Evolutionary conservation across 2,329 filamentous ascomycete genomes (phyloP), one percentile per base, ranked within the genome.

Genomic region (Stemphylium beticola): DNA sequence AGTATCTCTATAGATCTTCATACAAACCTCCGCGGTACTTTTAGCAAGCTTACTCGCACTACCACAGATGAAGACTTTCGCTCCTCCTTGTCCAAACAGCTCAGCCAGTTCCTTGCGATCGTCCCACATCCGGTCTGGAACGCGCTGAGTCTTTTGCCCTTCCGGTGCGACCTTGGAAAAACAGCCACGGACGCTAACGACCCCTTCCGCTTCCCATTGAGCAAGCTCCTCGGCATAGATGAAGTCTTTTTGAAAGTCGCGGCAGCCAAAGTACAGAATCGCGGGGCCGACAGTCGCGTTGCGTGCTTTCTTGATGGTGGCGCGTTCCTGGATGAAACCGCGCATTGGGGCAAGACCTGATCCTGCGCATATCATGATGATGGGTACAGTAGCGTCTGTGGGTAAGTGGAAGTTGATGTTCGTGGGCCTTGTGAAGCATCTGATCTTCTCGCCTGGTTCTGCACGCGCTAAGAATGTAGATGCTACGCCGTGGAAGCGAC

Each of bases 101-200:
- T 70, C 62, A 17, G 72, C 62, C 8, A 81, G 55, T 33, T 80
- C 75, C 12, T 75, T 72, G 0, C 78, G 63, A 26, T 84, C 79
- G 17, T 72, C 71, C 65, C 76, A 78, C 62, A 84, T 71, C 10
- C 77, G 61, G 40, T 84, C 80, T 48, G 82, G 79, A 3, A 82
- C 79, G 57, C 83, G 78, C 51, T 74, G 75, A 39, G 34, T 26
- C 14, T 86, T 36, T 4, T 40, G 83, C 54, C 90, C 87, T 22
- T 87, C 75, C 1, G 87, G 90, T 67, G 90, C 91, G 0, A 86
- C 87, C 0, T 85, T 83, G 41, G 82, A 76, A 7, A 88, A 80
- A 15, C 51, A 54, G 15, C 46, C 46, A 14, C 51, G 51, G 11
- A 54, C 46, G 5, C 46, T 54, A 15, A 54, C 51, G 26, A 50